Conservation (phyloP, 2,329 filamentous ascomycete species). For the Verticillium zaregamsianum region DNA sequence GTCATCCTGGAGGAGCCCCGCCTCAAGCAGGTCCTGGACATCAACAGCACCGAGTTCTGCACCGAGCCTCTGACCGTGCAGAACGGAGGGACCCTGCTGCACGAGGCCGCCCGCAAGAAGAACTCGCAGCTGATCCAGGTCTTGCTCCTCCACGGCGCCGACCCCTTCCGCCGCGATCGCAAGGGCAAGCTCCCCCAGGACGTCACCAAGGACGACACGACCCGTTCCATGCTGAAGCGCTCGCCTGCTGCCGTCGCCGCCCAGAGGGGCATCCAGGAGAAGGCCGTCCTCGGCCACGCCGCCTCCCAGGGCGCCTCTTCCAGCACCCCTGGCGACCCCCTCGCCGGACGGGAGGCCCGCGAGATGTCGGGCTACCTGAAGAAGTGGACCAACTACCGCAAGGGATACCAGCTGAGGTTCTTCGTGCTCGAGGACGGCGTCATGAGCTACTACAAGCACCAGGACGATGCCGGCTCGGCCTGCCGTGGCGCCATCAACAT, state of each 20-base stretch:
- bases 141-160: conserved; percentile 86
- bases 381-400: conserved; percentile 99
- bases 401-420: conserved; percentile 94
- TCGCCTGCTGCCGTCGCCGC: conserved; percentile 93
- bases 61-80: conserved; percentile 75
- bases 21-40: conserved; percentile 81
- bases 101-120: conserved; percentile 86
- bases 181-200: conserved; percentile 95
- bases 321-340: conserved; percentile 51
- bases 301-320: conserved; percentile 51
- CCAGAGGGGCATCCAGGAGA: conserved; percentile 93
- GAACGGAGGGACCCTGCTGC: conserved; percentile 84
- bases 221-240: conserved; percentile 82
- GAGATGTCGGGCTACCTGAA: conserved; percentile 99
- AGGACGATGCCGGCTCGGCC: conserved; percentile 93
- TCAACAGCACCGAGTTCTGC: conserved; percentile 86
- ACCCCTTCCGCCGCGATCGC: conserved; percentile 91
- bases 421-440: conserved; percentile 98
- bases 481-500: conserved; percentile 98
- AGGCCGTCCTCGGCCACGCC: conserved; percentile 81
- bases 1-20: conserved; percentile 78
- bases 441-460: conserved; percentile 97
- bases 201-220: conserved; percentile 91
- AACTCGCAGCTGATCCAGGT: conserved; percentile 87
- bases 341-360: conserved; percentile 78